Conservation (phyloP, 192 early-diverging fungal genomes). For the Coemansia aciculifera region DNA sequence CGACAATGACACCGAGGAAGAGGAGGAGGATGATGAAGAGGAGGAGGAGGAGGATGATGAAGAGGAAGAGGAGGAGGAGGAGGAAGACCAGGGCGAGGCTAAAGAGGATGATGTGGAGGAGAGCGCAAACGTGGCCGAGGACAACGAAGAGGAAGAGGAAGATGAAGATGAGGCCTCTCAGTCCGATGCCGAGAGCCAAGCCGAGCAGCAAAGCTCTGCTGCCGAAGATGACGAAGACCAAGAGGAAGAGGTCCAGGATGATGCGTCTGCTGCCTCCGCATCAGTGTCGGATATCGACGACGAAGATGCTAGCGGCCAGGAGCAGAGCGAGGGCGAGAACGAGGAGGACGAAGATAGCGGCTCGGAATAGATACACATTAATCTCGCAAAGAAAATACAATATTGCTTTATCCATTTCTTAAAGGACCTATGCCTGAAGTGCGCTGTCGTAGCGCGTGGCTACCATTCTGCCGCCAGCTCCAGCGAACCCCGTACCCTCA, state of each 20-base stretch:
- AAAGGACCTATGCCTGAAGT: slow-evolving; percentile 30
- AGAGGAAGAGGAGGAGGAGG: background rate
- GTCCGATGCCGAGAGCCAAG: slow-evolving; percentile 7
- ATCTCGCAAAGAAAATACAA: slow-evolving; percentile 5
- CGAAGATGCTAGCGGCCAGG: background rate
- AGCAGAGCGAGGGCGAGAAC: background rate
- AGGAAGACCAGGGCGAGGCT: slow-evolving; percentile 1
- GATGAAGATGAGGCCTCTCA: background rate
- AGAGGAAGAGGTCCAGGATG: background rate
- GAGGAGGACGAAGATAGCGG: background rate
- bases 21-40: background rate
- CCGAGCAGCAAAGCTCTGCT: background rate
- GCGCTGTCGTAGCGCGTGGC: slow-evolving; percentile 42
- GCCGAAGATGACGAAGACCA: background rate
- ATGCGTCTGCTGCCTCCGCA: slow-evolving; percentile 1
- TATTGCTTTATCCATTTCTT: background rate
- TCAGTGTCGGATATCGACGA: background rate
- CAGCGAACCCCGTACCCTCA: slow-evolving; percentile 48
- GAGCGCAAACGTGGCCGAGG: background rate
- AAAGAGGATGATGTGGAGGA: background rate
- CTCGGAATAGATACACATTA: slow-evolving; percentile 1
- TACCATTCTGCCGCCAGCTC: slow-evolving; percentile 45
- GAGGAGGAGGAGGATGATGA: background rate
- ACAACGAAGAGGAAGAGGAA: background rate
- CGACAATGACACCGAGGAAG: background rate